These are phyloP conservation scores for Verbena officinalis DNA, from an alignment of 257 asterid species.

Conservation along the genomic window DNA sequence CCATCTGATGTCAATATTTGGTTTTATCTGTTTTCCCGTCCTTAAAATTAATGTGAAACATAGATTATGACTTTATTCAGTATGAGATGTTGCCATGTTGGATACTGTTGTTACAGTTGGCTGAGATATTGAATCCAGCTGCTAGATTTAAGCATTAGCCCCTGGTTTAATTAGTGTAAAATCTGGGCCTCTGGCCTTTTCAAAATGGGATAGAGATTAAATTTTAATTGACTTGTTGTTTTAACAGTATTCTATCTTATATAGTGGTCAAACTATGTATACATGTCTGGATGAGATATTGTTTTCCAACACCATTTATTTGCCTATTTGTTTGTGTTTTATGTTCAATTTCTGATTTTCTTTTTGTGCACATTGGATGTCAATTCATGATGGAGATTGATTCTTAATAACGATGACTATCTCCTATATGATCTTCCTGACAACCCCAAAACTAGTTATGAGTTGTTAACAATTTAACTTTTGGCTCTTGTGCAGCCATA, in stretches of 20 bases:
- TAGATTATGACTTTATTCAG: not conserved
- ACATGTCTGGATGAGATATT: no score
- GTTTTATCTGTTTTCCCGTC: not conserved
- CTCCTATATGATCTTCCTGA: constrained; percentile 2
- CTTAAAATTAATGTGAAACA: not conserved
- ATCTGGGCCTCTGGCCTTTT: no score
- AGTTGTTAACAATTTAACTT: constrained; percentile 25
- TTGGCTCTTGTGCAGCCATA: constrained; percentile 58
- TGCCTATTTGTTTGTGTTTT: not conserved
- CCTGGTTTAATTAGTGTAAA: no score
- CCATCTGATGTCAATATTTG: no score
- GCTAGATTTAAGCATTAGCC: no score
- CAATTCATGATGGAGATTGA: constrained; percentile 14
- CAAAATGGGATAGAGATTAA: no score
- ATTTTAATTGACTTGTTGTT: no score
- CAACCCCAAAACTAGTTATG: constrained; percentile 3
- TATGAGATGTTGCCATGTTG: no score
- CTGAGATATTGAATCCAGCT: no score
- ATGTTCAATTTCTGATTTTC: no score
- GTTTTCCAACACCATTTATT: no score
- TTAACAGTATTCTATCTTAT: not conserved
- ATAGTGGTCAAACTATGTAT: constrained; percentile 1
- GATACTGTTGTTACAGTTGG: no score
- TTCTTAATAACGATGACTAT: constrained; percentile 16
- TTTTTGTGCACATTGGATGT: not conserved